Base-by-base conservation (phyloP, 768 basidiomycete species). In the Trametes punicea region DNA sequence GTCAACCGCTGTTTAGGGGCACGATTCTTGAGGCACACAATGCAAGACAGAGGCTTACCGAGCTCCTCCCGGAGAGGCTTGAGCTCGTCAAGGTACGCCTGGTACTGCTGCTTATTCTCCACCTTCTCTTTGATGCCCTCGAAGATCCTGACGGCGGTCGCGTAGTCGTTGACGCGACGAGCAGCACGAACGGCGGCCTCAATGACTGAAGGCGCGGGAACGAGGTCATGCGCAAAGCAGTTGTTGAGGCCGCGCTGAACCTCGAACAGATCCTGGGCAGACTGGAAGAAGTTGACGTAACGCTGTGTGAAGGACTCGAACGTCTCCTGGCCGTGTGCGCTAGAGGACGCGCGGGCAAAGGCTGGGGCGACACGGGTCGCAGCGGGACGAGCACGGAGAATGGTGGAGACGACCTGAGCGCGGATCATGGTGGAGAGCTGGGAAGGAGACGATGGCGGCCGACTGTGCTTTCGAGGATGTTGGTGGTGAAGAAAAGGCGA, bases 171-270 rank as follows among this genome's bases (percentile, higher is more conserved):
- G 59, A 97, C 93, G 62, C 94, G 84, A 62, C 97, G 80, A 20
- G 91, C 84, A 54, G 94, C 93, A 51, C 85, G 83, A 59, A 95
- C 76, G 25, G 93, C 93, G 60, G 91, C 89, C 75, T 94, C 92
- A 51, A 95, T 75, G 65, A 96, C 91, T 51, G 77, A 70, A 25
- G 91, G 82, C 1, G 90, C 82, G 4, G 93, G 93, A 13, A 97
- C 94, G 61, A 97, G 83, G 73, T 99, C 97, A 73, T 98, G 96
- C 2, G 97, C 92, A 71, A 99, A 99, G 78, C 95, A 98, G 81
- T 99, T 99, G 81, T 99, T 98, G 67, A 99, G 79, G 34, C 97
- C 97, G 47, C 97, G 91, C 75, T 99, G 96, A 62, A 99, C 89
- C 79, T 99, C 97, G 70, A 99, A 99, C 55, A 98, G 82, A 76